Conservation (phyloP, 176 grass and related monocot genomes). For the Zea mays region DNA sequence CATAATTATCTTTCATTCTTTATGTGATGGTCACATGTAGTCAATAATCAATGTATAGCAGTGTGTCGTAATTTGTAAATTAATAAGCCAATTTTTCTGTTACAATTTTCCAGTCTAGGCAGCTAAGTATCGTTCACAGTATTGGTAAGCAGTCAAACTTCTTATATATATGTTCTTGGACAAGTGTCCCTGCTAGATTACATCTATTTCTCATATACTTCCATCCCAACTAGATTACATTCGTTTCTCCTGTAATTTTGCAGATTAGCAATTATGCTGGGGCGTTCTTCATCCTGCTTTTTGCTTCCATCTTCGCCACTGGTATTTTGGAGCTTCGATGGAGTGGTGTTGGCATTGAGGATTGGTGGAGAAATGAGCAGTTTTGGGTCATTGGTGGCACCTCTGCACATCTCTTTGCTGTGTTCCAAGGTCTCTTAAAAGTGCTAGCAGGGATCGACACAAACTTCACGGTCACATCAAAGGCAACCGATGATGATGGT, state of each 20-base stretch:
- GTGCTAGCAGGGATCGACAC: constrained; percentile 78
- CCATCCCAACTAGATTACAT: neutral
- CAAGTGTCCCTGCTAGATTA: neutral
- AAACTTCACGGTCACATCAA: constrained; percentile 82
- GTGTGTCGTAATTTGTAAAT: too few relatives aligned
- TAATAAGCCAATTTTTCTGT: neutral
- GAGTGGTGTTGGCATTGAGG: constrained; percentile 74
- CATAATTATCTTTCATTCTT: neutral
- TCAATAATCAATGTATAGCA: neutral
- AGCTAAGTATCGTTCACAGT: neutral
- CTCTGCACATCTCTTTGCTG: constrained; percentile 76
- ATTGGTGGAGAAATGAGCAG: constrained; percentile 88
- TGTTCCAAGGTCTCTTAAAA: constrained; percentile 83
- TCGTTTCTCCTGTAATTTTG: constrained; percentile 25
- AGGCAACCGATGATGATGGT: constrained; percentile 67
- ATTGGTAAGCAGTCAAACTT: constrained; percentile 18
- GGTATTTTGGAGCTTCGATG: constrained; percentile 73
- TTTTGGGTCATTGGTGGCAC: constrained; percentile 90
- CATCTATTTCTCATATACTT: constrained; percentile 9
- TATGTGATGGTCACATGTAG: neutral
- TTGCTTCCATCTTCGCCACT: constrained; percentile 68
- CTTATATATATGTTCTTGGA: neutral
- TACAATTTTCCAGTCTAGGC: neutral
- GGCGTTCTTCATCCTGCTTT: constrained; percentile 70
- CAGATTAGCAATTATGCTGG: constrained; percentile 86